Conservation (phyloP, 768 basidiomycete species). For the Rhizopogon sp. region DNA sequence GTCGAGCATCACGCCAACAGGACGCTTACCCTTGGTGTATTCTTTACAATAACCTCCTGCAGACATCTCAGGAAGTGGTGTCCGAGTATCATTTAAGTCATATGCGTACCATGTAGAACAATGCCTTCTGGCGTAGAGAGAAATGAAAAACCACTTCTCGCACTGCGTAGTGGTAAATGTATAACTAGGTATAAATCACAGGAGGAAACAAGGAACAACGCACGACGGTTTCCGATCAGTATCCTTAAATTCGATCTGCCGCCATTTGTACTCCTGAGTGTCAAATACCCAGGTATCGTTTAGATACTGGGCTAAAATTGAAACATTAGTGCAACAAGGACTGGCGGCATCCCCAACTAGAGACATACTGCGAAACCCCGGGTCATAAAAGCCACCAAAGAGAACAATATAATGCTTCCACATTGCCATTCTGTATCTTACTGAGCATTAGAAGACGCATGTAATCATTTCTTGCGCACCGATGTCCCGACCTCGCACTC, state of each 20-base stretch:
- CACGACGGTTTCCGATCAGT: conserved; percentile 71
- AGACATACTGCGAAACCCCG: conserved; percentile 68
- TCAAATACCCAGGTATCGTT: conserved; percentile 87
- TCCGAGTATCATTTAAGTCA: not conserved
- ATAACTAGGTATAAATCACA: not conserved
- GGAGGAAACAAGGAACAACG: conserved; percentile 15
- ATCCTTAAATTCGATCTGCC: conserved; percentile 68
- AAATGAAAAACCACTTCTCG: conserved; percentile 83
- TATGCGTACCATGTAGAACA: conserved; percentile 60
- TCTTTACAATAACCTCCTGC: conserved; percentile 89
- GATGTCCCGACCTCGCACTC: conserved; percentile 77
- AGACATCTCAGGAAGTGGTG: not conserved
- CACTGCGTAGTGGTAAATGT: conserved; percentile 30
- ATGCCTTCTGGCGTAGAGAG: conserved; percentile 74
- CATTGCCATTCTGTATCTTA: conserved; percentile 63
- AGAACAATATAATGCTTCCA: conserved; percentile 87
- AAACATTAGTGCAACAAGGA: not conserved
- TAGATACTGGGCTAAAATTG: conserved; percentile 61
- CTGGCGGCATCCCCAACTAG: no score
- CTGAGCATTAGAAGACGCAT: not conserved
- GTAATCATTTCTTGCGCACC: conserved; percentile 37
- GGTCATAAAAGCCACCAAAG: conserved; percentile 90
- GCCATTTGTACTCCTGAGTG: conserved; percentile 84
- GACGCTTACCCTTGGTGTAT: conserved; percentile 80
- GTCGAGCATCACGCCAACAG: conserved; percentile 81